Conservation (phyloP, 305 asterid genomes). For the Ilex paraguariensis region DNA sequence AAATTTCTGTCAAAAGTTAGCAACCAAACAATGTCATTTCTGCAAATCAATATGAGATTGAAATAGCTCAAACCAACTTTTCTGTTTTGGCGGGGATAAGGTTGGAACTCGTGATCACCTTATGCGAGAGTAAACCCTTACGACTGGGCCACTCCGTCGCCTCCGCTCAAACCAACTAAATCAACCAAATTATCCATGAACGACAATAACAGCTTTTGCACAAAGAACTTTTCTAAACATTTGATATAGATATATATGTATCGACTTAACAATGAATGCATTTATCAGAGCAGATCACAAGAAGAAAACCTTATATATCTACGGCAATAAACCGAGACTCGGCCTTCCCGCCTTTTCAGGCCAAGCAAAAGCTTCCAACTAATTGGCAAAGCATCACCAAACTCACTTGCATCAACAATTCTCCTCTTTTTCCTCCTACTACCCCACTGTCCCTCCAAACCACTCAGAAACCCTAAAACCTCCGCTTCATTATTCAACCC, state of each 20-base stretch:
- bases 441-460: constrained; percentile 87
- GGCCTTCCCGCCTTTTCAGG: constrained; percentile 62
- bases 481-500: constrained; percentile 70
- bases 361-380: constrained; percentile 91
- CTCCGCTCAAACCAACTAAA: too few relatives aligned
- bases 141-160: too few relatives aligned
- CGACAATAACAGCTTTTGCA: too few relatives aligned
- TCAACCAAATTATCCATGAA: too few relatives aligned
- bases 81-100: too few relatives aligned
- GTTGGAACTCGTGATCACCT: too few relatives aligned
- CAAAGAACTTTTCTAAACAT: constrained; percentile 5
- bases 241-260: not conserved
- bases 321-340: constrained; percentile 67
- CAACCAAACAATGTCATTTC: too few relatives aligned
- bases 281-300: constrained; percentile 10
- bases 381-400: constrained; percentile 61
- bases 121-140: too few relatives aligned
- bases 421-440: constrained; percentile 94
- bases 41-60: too few relatives aligned
- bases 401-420: constrained; percentile 60
- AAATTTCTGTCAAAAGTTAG: too few relatives aligned
- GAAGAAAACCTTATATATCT: constrained; percentile 58
- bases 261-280: constrained; percentile 1
- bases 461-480: constrained; percentile 53
- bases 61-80: too few relatives aligned